These are phyloP conservation scores for Phyllosticta ampelicida DNA, from an alignment of 2,329 filamentous ascomycete genomes.

Conservation along the genomic window DNA sequence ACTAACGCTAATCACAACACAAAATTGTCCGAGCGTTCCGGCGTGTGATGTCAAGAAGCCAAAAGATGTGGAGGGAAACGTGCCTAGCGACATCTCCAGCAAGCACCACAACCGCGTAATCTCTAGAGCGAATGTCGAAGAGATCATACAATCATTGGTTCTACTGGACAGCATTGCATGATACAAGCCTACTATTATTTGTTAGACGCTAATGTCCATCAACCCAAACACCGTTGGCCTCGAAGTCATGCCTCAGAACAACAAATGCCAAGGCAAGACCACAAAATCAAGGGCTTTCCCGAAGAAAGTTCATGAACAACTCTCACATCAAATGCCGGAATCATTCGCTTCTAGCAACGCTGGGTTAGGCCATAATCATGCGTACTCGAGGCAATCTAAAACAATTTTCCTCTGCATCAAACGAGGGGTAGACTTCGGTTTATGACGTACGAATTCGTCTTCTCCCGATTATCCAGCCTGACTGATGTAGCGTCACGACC, in stretches of 20 bases:
- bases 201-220: background rate
- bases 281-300: background rate
- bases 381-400: background rate
- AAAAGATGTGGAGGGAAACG: background rate
- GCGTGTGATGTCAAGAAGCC: no score
- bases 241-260: background rate
- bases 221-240: background rate
- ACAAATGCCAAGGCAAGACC: background rate
- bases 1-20: no score
- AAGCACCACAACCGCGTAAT: background rate
- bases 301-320: background rate
- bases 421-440: background rate
- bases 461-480: no score
- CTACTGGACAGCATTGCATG: background rate
- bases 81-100: background rate
- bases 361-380: background rate
- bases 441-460: no score
- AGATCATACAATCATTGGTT: background rate
- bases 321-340: background rate
- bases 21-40: no score
- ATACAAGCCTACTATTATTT: background rate
- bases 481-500: no score
- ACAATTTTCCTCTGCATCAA: background rate
- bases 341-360: background rate
- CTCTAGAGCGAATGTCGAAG: background rate